phyloP scores from a whole-genome alignment of 345 rosid species.

The Citrus hindsii region DNA sequence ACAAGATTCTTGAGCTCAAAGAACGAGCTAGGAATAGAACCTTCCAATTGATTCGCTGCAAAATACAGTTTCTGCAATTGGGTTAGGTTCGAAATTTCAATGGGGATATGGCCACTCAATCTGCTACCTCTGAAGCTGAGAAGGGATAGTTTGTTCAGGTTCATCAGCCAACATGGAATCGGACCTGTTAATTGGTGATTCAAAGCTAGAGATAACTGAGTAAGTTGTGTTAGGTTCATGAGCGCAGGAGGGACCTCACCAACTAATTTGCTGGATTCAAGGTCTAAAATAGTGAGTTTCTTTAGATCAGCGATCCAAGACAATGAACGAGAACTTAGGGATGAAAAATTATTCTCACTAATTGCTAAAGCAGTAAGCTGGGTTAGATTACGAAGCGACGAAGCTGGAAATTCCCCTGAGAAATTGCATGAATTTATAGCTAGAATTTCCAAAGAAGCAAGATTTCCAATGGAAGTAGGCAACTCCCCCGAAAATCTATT shows the following conservation, averaged over 20 bases:
- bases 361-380: neutral
- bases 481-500: too few species aligned
- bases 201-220: neutral
- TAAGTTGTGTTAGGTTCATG: neutral
- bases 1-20: constrained; percentile 1
- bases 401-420: neutral
- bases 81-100: neutral
- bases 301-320: neutral
- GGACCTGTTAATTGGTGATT: constrained; percentile 8
- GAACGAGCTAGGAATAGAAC: constrained; percentile 15
- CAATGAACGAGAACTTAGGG: neutral
- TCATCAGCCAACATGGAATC: constrained; percentile 12
- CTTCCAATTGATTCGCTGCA: neutral
- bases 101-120: neutral
- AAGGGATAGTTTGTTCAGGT: neutral
- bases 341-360: neutral
- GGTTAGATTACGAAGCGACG: neutral
- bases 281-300: neutral
- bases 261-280: neutral
- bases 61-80: neutral
- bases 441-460: too few species aligned
- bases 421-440: neutral
- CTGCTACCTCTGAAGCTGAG: neutral
- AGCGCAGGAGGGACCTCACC: constrained; percentile 10
- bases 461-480: too few species aligned